Percentiles rank a stretch among this genome's conserved stretches.
Conservation (phyloP, 1,284 basidiomycete genomes). For the Cryptococcus jaspeensis region DNA sequence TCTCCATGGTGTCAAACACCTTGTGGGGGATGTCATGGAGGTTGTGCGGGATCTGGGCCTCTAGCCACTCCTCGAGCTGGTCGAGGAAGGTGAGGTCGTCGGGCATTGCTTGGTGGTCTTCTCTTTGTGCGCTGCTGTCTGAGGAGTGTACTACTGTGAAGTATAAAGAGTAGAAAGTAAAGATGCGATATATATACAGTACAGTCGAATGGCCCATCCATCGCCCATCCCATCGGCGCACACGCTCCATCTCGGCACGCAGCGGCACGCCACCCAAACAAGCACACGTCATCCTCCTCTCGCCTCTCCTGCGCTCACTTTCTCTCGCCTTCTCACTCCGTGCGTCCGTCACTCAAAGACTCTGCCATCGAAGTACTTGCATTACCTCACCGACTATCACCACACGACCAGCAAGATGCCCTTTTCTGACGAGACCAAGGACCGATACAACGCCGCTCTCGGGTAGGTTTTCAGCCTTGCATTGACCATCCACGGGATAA, state of each 20-base stretch:
- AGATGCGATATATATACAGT: neutral
- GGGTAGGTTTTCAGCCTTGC: slow-evolving; percentile 30
- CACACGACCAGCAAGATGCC: slow-evolving; percentile 30
- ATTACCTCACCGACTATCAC: no score
- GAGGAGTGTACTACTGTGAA: neutral
- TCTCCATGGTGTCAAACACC: slow-evolving; percentile 48
- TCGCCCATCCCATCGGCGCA: no score
- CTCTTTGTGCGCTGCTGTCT: neutral
- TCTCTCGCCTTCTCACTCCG: no score
- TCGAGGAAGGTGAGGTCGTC: slow-evolving; percentile 43
- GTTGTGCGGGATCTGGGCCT: slow-evolving; percentile 46
- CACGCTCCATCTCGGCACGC: neutral
- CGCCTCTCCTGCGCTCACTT: no score
- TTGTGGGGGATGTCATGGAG: slow-evolving; percentile 45
- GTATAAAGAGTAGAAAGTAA: neutral
- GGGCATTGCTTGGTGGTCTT: slow-evolving; percentile 25
- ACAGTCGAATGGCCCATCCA: neutral
- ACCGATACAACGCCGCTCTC: slow-evolving; percentile 49
- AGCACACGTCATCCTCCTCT: no score
- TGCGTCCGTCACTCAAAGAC: no score
- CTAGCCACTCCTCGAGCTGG: slow-evolving; percentile 50
- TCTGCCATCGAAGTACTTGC: no score
- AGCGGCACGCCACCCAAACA: neutral
- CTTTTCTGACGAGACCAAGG: slow-evolving; percentile 53
- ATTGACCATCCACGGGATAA: neutral